Evolutionary conservation across 495 filamentous ascomycete genomes (phyloP).

Genomic region (Rhypophila decipiens): DNA sequence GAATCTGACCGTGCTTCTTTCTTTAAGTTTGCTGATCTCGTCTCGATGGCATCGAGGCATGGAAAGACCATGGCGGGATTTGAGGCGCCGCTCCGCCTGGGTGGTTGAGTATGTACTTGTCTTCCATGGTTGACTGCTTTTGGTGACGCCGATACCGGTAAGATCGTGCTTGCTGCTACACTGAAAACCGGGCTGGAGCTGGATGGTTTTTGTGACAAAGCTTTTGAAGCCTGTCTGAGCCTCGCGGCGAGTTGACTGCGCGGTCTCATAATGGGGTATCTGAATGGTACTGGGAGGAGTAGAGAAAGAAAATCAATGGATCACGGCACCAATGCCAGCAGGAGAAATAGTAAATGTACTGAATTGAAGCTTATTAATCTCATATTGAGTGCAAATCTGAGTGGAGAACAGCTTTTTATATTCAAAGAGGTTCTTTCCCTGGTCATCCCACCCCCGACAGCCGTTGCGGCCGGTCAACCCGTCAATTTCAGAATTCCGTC

Average conservation of each 20-base stretch:
- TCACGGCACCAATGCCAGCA: background rate
- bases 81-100: conserved; percentile 45
- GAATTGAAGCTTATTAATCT: background rate
- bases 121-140: conserved; percentile 10
- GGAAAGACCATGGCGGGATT: conserved; percentile 94
- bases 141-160: background rate
- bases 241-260: conserved; percentile 3
- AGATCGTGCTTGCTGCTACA: background rate
- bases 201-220: no score
- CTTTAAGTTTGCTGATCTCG: conserved; percentile 65
- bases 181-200: conserved; percentile 2
- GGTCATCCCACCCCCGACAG: background rate
- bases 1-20: conserved; percentile 51
- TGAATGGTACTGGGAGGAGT: background rate
- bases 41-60: conserved; percentile 88
- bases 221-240: no score
- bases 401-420: background rate
- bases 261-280: conserved; percentile 18
- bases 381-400: background rate
- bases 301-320: background rate
- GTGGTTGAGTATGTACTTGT: conserved; percentile 24
- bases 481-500: conserved; percentile 12
- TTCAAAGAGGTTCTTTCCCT: background rate
- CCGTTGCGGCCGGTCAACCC: background rate
- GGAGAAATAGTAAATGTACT: background rate